Base-by-base conservation (phyloP, 495 filamentous ascomycete genomes). In the Penicillium desertorum region DNA sequence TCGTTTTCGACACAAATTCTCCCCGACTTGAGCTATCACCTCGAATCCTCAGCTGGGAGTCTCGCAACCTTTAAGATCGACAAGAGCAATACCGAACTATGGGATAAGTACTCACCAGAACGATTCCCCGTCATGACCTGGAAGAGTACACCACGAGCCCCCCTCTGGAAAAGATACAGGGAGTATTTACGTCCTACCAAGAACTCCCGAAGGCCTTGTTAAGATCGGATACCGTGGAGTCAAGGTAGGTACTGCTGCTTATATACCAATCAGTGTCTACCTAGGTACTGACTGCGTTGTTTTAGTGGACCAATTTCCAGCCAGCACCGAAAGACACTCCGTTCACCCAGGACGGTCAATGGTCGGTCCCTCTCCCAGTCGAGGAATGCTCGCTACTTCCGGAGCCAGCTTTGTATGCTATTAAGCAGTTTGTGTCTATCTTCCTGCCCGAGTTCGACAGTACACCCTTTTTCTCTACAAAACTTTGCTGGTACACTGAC, bases 401-500 rank as follows among this genome's bases (percentile, higher is more conserved):
- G 25, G 57, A 60, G 37, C 37, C 45, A 14, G 57, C 61, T 7
- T 23, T 56, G 4, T 46, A 53, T 36, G 30, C 56, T 0, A 47
- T 62, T n/a, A 56, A 46, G 25, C 57, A 60, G 23, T 63, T 63
- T 39, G 61, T 63, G 1, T 57, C 57, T 3, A 55, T 58, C 11
- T 63, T 63, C 37, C 25, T 60, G 16, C 61, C 61, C 0, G 61
- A 63, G 20, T 63, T 63, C 22, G 20, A 47, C 3, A 34, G 25
- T 27, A 45, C 49, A 8, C 61, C 61, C 14, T 63, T 63, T 37
- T 53, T 51, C 45, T 63, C 61, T 17, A 60, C 61, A 11, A 63
- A 65, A 27, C 53, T 65, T 1, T 65, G 63, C 49, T 65, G 63
- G 63, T 65, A 65, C 37, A 65, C 63, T 1, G 63, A 65, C 32